These are phyloP conservation scores for Saccharomycopsis schoenii DNA, from an alignment of 805 yeast species.

Conservation along the genomic window DNA sequence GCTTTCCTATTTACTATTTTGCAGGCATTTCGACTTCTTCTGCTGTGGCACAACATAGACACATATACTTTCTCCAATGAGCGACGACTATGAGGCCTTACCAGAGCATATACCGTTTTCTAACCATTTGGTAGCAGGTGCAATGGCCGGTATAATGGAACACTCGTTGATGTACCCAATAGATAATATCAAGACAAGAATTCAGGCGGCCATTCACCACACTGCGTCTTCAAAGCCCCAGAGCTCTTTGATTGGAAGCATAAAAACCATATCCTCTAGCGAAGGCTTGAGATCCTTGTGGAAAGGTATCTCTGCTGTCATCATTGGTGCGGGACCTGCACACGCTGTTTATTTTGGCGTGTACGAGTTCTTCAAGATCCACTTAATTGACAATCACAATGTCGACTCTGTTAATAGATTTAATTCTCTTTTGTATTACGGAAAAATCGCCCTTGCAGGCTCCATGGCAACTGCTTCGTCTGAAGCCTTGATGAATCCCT, in stretches of 20 bases:
- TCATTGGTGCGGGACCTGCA: constrained; percentile 98
- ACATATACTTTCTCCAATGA: neutral
- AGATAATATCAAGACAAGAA: constrained; percentile 91
- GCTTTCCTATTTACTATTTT: too few relatives aligned
- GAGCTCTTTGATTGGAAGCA: constrained; percentile 51
- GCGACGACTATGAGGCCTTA: constrained; percentile 73
- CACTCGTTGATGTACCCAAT: constrained; percentile 95
- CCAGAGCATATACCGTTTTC: constrained; percentile 78
- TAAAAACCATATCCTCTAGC: constrained; percentile 65
- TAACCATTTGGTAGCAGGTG: constrained; percentile 86
- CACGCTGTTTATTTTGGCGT: constrained; percentile 96
- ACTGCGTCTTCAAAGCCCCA: constrained; percentile 12
- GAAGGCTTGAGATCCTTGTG: constrained; percentile 87
- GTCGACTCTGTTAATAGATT: neutral
- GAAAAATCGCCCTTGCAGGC: constrained; percentile 67
- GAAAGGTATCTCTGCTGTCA: constrained; percentile 89
- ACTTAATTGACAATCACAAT: constrained; percentile 27
- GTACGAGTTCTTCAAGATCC: constrained; percentile 69
- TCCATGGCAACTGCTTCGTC: constrained; percentile 86
- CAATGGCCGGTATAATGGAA: constrained; percentile 98
- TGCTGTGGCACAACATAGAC: too few relatives aligned
- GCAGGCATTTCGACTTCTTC: too few relatives aligned
- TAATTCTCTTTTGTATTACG: neutral
- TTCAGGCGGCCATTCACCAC: constrained; percentile 49
- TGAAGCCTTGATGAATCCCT: constrained; percentile 96